Conservation (phyloP, 768 basidiomycete genomes). For the Hygrophoropsis aurantiaca region DNA sequence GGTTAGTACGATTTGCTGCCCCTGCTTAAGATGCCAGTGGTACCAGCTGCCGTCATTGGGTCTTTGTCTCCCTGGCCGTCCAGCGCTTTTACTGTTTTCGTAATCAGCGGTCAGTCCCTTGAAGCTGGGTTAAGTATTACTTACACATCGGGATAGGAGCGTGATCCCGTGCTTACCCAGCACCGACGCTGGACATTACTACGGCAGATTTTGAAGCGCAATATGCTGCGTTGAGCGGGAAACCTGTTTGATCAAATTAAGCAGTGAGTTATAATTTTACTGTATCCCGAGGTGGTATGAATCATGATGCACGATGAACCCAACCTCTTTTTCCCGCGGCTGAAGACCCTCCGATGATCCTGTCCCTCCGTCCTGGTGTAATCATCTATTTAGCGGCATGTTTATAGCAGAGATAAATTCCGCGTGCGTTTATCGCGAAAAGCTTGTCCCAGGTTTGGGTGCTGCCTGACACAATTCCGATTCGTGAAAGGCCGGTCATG, state of each 20-base stretch:
- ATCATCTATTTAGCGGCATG: slow-evolving; percentile 65
- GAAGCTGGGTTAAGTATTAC: not conserved
- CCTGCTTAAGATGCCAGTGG: too few relatives aligned
- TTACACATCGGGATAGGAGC: slow-evolving; percentile 24
- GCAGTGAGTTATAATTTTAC: not conserved
- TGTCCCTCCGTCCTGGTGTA: slow-evolving; percentile 47
- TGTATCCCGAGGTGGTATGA: not conserved
- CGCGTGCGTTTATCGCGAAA: slow-evolving; percentile 54
- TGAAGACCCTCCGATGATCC: slow-evolving; percentile 48
- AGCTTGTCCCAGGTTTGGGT: slow-evolving; percentile 40
- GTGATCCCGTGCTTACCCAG: slow-evolving; percentile 22
- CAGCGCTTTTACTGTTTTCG: too few relatives aligned
- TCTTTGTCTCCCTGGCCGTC: too few relatives aligned
- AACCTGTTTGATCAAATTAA: not conserved
- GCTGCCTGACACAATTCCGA: slow-evolving; percentile 27
- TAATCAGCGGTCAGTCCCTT: too few relatives aligned
- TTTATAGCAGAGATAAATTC: slow-evolving; percentile 62
- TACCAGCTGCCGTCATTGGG: too few relatives aligned
- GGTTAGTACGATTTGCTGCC: too few relatives aligned
- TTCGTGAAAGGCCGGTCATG: not conserved
- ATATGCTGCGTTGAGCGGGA: slow-evolving; percentile 4
- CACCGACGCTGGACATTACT: slow-evolving; percentile 20
- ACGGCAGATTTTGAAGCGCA: slow-evolving; percentile 13
- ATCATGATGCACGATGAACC: too few relatives aligned
- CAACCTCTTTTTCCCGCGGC: slow-evolving; percentile 5